Conservation (phyloP, 257 asterid species). For the Solanum sitiens region DNA sequence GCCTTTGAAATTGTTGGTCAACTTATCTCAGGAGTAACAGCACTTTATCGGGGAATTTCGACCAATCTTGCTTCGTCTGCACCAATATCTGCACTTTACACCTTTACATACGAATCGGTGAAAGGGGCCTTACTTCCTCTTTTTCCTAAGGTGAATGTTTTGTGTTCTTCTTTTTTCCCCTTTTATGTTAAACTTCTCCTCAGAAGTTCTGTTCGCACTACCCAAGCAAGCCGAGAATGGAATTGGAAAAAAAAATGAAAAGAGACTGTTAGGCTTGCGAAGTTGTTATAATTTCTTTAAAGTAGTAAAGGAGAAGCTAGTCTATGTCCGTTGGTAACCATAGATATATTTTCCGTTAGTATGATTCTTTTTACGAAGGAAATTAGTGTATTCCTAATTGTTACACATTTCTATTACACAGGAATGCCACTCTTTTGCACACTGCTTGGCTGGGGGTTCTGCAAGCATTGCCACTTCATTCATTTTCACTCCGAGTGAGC, state of each 20-base stretch:
- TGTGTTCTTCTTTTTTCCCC: background rate
- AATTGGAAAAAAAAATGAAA: background rate
- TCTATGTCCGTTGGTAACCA: background rate
- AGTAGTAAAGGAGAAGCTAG: background rate
- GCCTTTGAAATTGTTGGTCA: constrained; percentile 5
- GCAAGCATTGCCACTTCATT: constrained; percentile 95
- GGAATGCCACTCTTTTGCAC: constrained; percentile 80
- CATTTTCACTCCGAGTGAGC: constrained; percentile 92
- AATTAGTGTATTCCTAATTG: background rate
- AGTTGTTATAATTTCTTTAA: background rate
- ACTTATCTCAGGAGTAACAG: constrained; percentile 48
- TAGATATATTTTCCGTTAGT: background rate
- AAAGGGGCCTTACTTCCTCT: constrained; percentile 66
- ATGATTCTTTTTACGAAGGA: background rate
- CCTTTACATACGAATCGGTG: constrained; percentile 83
- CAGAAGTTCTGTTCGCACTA: background rate
- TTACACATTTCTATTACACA: constrained; percentile 6
- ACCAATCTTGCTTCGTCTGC: constrained; percentile 83
- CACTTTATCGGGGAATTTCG: constrained; percentile 89
- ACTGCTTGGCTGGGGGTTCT: constrained; percentile 86
- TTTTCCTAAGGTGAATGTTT: constrained; percentile 55
- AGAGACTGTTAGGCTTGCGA: background rate
- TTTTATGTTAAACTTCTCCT: background rate
- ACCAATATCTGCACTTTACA: constrained; percentile 90
- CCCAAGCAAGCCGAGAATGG: background rate